Conservation (phyloP, 2,329 filamentous ascomycete species). For the Fusarium sp. region DNA sequence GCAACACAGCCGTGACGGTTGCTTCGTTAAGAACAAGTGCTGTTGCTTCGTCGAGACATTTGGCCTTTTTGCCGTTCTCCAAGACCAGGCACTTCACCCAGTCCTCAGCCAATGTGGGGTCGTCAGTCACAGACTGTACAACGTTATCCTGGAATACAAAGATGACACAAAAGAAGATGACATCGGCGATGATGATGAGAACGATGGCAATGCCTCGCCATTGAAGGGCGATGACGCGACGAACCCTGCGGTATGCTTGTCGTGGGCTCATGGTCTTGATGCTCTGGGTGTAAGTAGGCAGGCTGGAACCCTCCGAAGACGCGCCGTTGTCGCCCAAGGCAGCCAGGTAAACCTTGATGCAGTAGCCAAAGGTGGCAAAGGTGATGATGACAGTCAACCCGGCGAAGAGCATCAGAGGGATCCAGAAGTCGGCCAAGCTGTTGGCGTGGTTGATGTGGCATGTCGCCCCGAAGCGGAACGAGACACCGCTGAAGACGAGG, state of each 20-base stretch:
- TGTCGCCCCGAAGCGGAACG: slow-evolving; percentile 89
- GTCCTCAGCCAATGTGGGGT: slow-evolving; percentile 64
- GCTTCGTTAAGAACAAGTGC: slow-evolving; percentile 77
- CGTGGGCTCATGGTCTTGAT: slow-evolving; percentile 82
- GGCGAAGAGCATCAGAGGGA: slow-evolving; percentile 84
- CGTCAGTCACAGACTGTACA: slow-evolving; percentile 67
- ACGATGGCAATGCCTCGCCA: slow-evolving; percentile 95
- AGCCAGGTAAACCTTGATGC: slow-evolving; percentile 92
- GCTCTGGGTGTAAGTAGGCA: slow-evolving; percentile 79
- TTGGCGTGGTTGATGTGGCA: slow-evolving; percentile 95
- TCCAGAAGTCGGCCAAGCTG: slow-evolving; percentile 89
- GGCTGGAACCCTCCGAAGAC: slow-evolving; percentile 76
- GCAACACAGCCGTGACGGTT: slow-evolving; percentile 82
- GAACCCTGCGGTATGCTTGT: slow-evolving; percentile 88
- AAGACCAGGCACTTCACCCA: slow-evolving; percentile 81
- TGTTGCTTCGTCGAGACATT: slow-evolving; percentile 72
- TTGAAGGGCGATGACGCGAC: slow-evolving; percentile 88
- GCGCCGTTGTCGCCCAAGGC: slow-evolving; percentile 80
- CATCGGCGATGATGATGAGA: slow-evolving; percentile 88
- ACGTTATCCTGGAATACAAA: slow-evolving; percentile 90
- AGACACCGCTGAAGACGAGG: slow-evolving; percentile 88
- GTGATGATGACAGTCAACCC: slow-evolving; percentile 83
- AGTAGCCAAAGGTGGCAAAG: slow-evolving; percentile 88
- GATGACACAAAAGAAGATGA: slow-evolving; percentile 92
- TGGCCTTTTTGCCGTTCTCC: slow-evolving; percentile 66